These are phyloP conservation scores for Pseudoturritis turrita DNA, from an alignment of 345 rosid genomes.

Conservation along the genomic window DNA sequence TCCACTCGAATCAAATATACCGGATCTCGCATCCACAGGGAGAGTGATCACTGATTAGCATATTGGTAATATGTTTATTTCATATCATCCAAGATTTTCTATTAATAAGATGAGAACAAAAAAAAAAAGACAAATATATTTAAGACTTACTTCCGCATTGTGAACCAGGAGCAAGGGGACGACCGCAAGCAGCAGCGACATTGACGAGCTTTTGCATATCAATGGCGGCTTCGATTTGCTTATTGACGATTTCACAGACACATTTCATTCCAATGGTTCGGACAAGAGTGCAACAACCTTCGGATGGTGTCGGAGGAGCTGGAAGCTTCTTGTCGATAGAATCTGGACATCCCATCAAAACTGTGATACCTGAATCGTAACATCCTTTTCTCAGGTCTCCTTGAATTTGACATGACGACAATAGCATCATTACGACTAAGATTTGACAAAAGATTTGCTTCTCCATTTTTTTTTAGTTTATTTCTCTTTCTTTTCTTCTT, in stretches of 20 bases:
- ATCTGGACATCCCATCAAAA: background rate
- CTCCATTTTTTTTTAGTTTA: background rate
- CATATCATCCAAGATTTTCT: too few relatives aligned
- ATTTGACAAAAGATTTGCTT: background rate
- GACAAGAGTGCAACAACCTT: slow-evolving; percentile 21
- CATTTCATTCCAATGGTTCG: slow-evolving; percentile 14
- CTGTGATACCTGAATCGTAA: background rate
- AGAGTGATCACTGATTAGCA: too few relatives aligned
- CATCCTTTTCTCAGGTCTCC: background rate
- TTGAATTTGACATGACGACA: slow-evolving; percentile 3
- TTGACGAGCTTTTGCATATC: slow-evolving; percentile 25
- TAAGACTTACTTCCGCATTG: slow-evolving; percentile 18
- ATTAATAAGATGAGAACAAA: too few relatives aligned
- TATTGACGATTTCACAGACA: slow-evolving; percentile 1
- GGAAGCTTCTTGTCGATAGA: slow-evolving; percentile 2
- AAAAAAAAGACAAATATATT: too few relatives aligned
- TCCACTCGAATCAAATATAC: too few relatives aligned
- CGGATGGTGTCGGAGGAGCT: slow-evolving; percentile 5
- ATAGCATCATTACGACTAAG: background rate
- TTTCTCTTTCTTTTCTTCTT: background rate
- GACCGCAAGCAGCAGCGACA: slow-evolving; percentile 16
- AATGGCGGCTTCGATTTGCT: background rate
- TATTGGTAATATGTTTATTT: too few relatives aligned
- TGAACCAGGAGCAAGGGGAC: slow-evolving; percentile 18
- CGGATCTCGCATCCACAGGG: too few relatives aligned